phyloP scores from a whole-genome alignment of 192 early-diverging fungal genomes.

The Obelidium mucronatum region DNA sequence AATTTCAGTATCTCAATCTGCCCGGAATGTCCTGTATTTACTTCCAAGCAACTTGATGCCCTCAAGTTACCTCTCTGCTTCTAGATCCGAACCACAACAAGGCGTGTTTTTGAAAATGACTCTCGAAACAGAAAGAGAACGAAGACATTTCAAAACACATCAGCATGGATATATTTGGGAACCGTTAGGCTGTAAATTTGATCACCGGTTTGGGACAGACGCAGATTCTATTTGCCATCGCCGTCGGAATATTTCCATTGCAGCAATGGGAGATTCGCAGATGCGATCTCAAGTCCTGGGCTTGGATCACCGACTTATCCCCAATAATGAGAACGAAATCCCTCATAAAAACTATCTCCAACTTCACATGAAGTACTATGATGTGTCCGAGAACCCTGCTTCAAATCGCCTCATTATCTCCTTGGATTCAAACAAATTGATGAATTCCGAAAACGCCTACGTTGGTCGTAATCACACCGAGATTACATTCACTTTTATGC shows the following conservation, averaged over 20 bases:
- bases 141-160: background rate
- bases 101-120: background rate
- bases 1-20: constrained; percentile 2
- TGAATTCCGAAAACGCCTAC: background rate
- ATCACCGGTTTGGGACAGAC: constrained; percentile 1
- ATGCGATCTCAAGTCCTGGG: background rate
- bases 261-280: background rate
- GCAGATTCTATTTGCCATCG: background rate
- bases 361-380: background rate
- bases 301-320: background rate
- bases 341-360: background rate
- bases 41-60: background rate
- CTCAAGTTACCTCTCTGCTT: background rate
- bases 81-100: background rate
- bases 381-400: background rate
- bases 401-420: too few species aligned
- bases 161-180: constrained; percentile 6
- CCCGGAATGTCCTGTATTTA: constrained; percentile 16
- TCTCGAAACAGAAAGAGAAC: background rate
- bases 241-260: background rate
- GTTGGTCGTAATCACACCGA: background rate
- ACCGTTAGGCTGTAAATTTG: constrained; percentile 10
- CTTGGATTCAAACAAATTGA: background rate
- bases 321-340: background rate
- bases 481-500: background rate